Evolutionary conservation across 2,329 filamentous ascomycete species (phyloP).

Genomic region (Calonectria naviculata): DNA sequence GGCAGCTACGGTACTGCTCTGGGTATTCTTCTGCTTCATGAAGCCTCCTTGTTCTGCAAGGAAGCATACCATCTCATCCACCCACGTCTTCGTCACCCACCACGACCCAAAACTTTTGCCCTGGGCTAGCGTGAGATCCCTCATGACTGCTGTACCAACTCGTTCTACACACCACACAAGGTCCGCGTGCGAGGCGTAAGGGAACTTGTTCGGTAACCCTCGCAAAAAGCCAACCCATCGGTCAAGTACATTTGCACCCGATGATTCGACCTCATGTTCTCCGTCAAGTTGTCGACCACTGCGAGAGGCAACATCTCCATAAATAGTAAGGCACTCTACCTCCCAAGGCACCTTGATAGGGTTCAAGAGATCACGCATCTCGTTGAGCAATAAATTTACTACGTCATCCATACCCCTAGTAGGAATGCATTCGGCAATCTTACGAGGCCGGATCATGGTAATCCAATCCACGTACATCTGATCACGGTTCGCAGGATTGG

Average conservation of each 20-base stretch:
- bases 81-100: slow-evolving; percentile 96
- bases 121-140: slow-evolving; percentile 83
- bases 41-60: slow-evolving; percentile 92
- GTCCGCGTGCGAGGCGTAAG: slow-evolving; percentile 77
- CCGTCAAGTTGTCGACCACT: slow-evolving; percentile 52
- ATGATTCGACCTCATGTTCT: slow-evolving; percentile 42
- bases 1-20: slow-evolving; percentile 38
- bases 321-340: slow-evolving; percentile 69
- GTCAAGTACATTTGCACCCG: slow-evolving; percentile 77
- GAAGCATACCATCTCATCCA: slow-evolving; percentile 94
- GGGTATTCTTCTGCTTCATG: slow-evolving; percentile 68
- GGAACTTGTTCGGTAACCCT: slow-evolving; percentile 76
- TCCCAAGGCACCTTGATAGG: slow-evolving; percentile 75
- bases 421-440: slow-evolving; percentile 72
- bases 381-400: slow-evolving; percentile 69
- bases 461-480: slow-evolving; percentile 97
- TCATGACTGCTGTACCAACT: slow-evolving; percentile 80
- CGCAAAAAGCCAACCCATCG: slow-evolving; percentile 81
- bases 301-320: slow-evolving; percentile 65
- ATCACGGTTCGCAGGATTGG: slow-evolving; percentile 87
- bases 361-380: slow-evolving; percentile 77
- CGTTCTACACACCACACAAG: slow-evolving; percentile 82
- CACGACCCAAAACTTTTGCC: slow-evolving; percentile 88
- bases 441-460: slow-evolving; percentile 70
- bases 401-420: slow-evolving; percentile 74